Evolutionary conservation across 2,329 filamentous ascomycete genomes (phyloP).

Genomic region (Alternaria gaisen): DNA sequence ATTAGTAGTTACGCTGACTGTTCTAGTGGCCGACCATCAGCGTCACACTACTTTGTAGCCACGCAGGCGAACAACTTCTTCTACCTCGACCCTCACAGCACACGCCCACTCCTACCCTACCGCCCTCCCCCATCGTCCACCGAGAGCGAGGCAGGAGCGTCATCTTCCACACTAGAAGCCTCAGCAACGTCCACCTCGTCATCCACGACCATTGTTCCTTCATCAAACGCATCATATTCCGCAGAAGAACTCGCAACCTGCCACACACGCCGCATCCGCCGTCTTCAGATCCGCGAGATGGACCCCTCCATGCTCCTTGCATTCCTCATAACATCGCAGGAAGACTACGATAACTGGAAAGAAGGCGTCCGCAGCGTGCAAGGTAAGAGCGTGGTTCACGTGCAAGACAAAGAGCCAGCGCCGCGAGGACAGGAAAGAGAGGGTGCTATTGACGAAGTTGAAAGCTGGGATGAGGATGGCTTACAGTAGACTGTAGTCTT

Average conservation of each 20-base stretch:
- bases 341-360: conserved; percentile 87
- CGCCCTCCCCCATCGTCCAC: conserved; percentile 33
- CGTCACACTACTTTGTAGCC: conserved; percentile 81
- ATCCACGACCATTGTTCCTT: conserved; percentile 36
- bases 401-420: conserved; percentile 74
- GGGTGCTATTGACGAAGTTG: conserved; percentile 86
- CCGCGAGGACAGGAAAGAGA: conserved; percentile 66
- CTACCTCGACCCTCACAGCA: conserved; percentile 93
- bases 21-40: conserved; percentile 84
- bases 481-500: conserved; percentile 16
- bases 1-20: conserved; percentile 16
- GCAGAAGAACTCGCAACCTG: conserved; percentile 80
- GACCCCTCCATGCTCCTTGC: conserved; percentile 98
- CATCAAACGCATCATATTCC: conserved; percentile 60
- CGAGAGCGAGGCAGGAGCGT: neutral
- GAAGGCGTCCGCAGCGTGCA: conserved; percentile 76
- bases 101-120: conserved; percentile 76
- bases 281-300: conserved; percentile 88
- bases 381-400: conserved; percentile 81
- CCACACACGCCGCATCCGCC: conserved; percentile 84
- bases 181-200: conserved; percentile 26
- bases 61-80: conserved; percentile 82
- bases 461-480: conserved; percentile 74
- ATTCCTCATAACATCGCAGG: conserved; percentile 82
- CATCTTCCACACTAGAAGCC: conserved; percentile 12